phyloP scores from a whole-genome alignment of 306 rosid species.

The Medicago truncatula region DNA sequence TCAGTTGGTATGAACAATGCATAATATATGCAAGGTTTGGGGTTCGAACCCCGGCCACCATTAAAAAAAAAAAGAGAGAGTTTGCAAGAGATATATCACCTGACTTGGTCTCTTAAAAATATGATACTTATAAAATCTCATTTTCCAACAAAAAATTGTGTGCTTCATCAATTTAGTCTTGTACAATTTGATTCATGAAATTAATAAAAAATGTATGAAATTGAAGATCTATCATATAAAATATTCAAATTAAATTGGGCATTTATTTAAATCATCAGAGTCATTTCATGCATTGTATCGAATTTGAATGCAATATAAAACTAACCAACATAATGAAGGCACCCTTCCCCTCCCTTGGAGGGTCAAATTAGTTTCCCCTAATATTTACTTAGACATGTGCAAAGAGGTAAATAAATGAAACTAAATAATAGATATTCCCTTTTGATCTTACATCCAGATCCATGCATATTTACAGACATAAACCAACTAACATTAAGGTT shows the following conservation, averaged over 20 bases:
- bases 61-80: no score
- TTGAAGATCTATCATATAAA: not conserved
- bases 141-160: no score
- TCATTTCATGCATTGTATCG: not conserved
- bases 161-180: no score
- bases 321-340: not conserved
- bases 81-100: no score
- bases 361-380: conserved; percentile 25
- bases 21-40: no score
- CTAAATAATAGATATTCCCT: not conserved
- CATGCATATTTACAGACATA: conserved; percentile 47
- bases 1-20: no score
- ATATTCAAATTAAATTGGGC: not conserved
- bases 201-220: not conserved
- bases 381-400: conserved; percentile 11
- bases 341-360: not conserved
- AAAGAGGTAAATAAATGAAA: conserved; percentile 20
- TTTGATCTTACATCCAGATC: conserved; percentile 22
- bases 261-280: not conserved
- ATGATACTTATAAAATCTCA: no score
- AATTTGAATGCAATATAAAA: conserved; percentile 10
- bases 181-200: no score
- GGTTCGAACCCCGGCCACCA: no score
- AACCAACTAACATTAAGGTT: conserved; percentile 21
- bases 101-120: no score